Evolutionary conservation across 225 moss, liverwort and hornwort species (phyloP).

Genomic region (Rhytidiadelphus loreus): DNA sequence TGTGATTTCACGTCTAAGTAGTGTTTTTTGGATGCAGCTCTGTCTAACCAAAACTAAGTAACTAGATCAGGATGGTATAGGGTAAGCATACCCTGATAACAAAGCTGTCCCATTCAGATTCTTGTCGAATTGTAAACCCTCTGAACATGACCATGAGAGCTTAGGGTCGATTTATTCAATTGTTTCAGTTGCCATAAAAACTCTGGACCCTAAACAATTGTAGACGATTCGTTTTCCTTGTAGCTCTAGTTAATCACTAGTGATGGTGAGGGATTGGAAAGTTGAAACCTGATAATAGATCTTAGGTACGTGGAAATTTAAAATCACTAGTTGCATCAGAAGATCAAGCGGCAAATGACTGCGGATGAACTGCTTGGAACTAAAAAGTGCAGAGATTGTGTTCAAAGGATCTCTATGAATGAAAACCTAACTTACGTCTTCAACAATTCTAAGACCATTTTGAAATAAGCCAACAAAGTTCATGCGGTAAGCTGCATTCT

Average conservation of each 20-base stretch:
- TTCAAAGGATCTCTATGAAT: background rate
- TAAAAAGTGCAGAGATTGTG: background rate
- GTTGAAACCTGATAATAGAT: slow-evolving; percentile 27
- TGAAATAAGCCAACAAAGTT: background rate
- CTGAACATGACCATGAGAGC: background rate
- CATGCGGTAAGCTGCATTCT: background rate
- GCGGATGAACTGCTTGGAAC: background rate
- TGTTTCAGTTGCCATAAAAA: background rate
- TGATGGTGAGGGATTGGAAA: background rate
- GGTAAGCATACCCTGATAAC: background rate
- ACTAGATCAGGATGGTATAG: background rate
- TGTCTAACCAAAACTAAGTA: background rate
- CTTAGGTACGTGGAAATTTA: slow-evolving; percentile 25
- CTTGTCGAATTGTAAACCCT: background rate
- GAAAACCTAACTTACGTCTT: background rate
- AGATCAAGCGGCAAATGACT: slow-evolving; percentile 39
- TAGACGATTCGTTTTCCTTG: background rate
- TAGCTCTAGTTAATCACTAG: background rate
- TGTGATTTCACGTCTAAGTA: background rate
- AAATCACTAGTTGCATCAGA: slow-evolving; percentile 46
- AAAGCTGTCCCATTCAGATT: background rate
- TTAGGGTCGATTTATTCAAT: background rate
- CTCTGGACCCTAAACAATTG: background rate
- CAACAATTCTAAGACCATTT: background rate
- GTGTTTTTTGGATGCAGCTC: background rate